Evolutionary conservation across 257 asterid species (phyloP), one percentile per base, ranked within the genome.

Genomic region (Solanum rostratum): DNA sequence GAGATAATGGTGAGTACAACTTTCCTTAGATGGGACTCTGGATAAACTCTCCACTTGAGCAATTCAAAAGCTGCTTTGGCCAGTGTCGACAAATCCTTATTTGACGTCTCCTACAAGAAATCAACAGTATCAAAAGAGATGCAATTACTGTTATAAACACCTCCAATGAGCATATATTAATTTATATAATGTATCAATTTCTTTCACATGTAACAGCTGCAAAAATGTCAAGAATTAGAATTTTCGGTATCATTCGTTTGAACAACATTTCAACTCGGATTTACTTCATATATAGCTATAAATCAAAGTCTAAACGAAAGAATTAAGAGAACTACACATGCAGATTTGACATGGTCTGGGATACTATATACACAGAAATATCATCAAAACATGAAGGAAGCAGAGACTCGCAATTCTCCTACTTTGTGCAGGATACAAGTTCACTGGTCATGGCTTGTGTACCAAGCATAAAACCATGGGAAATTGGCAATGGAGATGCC

Each of bases 61-160:
- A 96, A 90, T 88, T 94, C 97, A 87, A 96, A 96, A 86, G 98
- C 92, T 70, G 93, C 97, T 90, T 93, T 96, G 80, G 98, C 99
- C 87, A 95, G 95, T 87, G 91, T 95, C 29, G 98, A 91, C 84
- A 96, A 89, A 88, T 95, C 99, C 89, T 96, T 96, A 73, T 93
- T 88, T 85, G 99, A 95, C 78, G 99, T 93, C 90, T 96, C 98
- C 99, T 96, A 85, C 88, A 86, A 82, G 83, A 82, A 63, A 84
- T 55, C 82, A 86, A 85, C 63, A 49, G 82, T 46, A 76, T 49
- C 82, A 76, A 46, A 76, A 49, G 82, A 18, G 50, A 76, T 49
- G 62, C 45, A 49, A 43, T 50, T 49, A 6, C 82, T 46, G 12
- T 43, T 41, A 43, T 71, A 43, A 71, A 41, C 52, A 43, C 19